Evolutionary conservation across 2,329 filamentous ascomycete genomes (phyloP).

Genomic region (Talaromyces sp.): DNA sequence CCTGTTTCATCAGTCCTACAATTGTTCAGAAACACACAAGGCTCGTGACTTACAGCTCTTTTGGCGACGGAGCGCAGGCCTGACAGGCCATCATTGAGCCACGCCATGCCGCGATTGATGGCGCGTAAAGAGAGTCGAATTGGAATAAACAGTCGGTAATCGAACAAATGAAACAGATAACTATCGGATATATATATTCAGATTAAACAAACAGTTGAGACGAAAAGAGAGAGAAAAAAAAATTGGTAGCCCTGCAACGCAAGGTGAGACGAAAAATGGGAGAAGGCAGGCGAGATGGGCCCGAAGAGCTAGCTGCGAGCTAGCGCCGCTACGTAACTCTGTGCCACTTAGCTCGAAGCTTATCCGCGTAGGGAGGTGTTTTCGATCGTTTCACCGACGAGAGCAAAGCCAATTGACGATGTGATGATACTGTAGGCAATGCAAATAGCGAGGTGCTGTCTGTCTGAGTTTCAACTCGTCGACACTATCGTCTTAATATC

Average conservation of each 20-base stretch:
- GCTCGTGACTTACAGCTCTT: slow-evolving; percentile 7
- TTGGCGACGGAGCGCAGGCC: slow-evolving; percentile 8
- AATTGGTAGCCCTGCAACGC: neutral
- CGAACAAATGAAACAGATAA: neutral
- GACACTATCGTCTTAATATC: neutral
- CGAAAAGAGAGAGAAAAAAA: neutral
- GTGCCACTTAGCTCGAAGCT: neutral
- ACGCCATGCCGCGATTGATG: slow-evolving; percentile 10
- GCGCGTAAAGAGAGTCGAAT: neutral
- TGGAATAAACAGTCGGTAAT: neutral
- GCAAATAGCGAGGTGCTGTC: neutral
- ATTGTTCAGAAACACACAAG: no score
- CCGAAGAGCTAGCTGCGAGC: neutral
- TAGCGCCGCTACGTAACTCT: neutral
- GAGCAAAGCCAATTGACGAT: neutral
- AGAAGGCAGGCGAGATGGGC: slow-evolving; percentile 2
- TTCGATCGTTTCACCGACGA: neutral
- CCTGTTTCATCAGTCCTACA: neutral
- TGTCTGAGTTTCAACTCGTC: neutral
- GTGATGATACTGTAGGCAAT: neutral
- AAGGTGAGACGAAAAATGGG: neutral
- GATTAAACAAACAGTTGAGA: neutral
- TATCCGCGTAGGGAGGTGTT: neutral
- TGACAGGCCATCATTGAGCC: slow-evolving; percentile 11
- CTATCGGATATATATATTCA: neutral